These are phyloP conservation scores for Cytospora schulzeri DNA, from an alignment of 2,329 filamentous ascomycete species.

Conservation along the genomic window DNA sequence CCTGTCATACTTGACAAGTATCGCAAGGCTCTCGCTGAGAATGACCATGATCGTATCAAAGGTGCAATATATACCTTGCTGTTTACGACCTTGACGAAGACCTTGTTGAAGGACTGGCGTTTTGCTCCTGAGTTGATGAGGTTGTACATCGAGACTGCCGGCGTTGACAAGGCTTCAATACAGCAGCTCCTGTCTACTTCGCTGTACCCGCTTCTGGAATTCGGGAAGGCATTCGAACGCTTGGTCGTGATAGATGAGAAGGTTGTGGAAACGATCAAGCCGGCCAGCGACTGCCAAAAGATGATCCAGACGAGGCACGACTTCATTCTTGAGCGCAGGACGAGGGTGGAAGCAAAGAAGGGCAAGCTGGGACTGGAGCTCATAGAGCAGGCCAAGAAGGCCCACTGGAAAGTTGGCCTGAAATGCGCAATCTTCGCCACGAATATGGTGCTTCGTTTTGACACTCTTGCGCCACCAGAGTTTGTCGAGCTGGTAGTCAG, in stretches of 20 bases:
- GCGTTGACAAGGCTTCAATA: conserved; percentile 91
- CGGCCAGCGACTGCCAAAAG: conserved; percentile 62
- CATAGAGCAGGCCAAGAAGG: conserved; percentile 72
- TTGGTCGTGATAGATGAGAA: conserved; percentile 79
- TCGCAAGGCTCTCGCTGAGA: conserved; percentile 73
- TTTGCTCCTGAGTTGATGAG: conserved; percentile 89
- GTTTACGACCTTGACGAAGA: conserved; percentile 86
- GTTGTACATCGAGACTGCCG: conserved; percentile 85
- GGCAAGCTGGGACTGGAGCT: conserved; percentile 78
- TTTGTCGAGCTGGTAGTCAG: conserved; percentile 81
- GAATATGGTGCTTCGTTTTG: conserved; percentile 88
- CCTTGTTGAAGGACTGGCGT: conserved; percentile 88
- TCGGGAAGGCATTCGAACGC: conserved; percentile 83
- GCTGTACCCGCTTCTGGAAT: conserved; percentile 85
- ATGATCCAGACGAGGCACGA: conserved; percentile 68
- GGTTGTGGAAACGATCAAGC: conserved; percentile 71
- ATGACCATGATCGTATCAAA: conserved; percentile 90
- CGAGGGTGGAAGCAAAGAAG: conserved; percentile 82
- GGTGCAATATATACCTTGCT: conserved; percentile 89
- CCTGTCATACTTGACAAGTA: conserved; percentile 81
- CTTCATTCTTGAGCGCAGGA: conserved; percentile 74
- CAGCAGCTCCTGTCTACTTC: conserved; percentile 83
- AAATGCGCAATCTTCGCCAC: conserved; percentile 88
- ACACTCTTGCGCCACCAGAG: conserved; percentile 77
- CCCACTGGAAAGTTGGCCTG: conserved; percentile 96